phyloP scores from a whole-genome alignment of 768 basidiomycete species.

The Pulveroboletus sp. region DNA sequence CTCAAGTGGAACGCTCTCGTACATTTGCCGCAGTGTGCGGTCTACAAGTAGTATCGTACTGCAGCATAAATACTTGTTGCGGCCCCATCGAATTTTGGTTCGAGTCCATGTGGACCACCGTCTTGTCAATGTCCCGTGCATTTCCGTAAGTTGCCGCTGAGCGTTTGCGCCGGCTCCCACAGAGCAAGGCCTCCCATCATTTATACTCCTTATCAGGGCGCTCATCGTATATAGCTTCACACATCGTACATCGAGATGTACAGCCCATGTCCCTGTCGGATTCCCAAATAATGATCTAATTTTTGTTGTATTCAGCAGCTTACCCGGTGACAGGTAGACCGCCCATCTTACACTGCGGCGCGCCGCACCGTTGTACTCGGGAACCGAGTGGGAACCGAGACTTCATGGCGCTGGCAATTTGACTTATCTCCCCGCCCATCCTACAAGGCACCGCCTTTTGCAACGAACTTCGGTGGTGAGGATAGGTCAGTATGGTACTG shows the following conservation, averaged over 20 bases:
- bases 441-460: not conserved
- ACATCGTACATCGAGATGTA: slow-evolving; percentile 26
- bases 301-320: slow-evolving; percentile 10
- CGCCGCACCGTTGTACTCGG: slow-evolving; percentile 2
- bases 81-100: not conserved
- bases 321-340: slow-evolving; percentile 22
- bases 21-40: no score
- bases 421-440: not conserved
- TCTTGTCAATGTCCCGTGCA: not conserved
- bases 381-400: slow-evolving; percentile 18
- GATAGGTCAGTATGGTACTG: slow-evolving; percentile 12
- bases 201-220: slow-evolving; percentile 48
- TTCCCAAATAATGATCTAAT: slow-evolving; percentile 25
- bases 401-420: slow-evolving; percentile 19
- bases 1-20: not conserved
- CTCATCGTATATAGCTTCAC: slow-evolving; percentile 37
- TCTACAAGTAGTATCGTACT: no score
- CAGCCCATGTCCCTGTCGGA: slow-evolving; percentile 30
- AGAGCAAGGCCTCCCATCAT: slow-evolving; percentile 44
- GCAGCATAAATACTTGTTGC: no score
- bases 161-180: slow-evolving; percentile 26
- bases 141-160: slow-evolving; percentile 11
- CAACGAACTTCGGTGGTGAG: slow-evolving; percentile 8
- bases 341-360: slow-evolving; percentile 16
- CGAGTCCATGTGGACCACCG: not conserved